Percentiles rank a stretch among this genome's conserved stretches.
Conservation (phyloP, 228 moss, liverwort and hornwort species). For the Sphagnum fallax region DNA sequence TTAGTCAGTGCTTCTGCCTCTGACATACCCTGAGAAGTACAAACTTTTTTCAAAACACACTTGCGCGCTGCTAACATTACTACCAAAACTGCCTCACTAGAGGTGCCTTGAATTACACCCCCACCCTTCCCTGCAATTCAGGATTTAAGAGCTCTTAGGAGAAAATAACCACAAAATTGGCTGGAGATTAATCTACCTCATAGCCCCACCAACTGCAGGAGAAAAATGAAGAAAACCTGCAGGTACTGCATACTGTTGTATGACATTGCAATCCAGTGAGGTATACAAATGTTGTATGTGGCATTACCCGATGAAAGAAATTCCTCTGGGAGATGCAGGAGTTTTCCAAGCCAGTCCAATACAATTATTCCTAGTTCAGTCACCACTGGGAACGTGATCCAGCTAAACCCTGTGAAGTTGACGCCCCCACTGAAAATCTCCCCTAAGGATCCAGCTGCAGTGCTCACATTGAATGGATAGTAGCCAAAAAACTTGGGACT, state of each 20-base stretch:
- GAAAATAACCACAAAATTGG: no score
- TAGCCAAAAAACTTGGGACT: slow-evolving; percentile 77
- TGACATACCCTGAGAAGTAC: slow-evolving; percentile 26
- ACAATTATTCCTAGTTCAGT: slow-evolving; percentile 80
- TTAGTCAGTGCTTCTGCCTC: slow-evolving; percentile 43
- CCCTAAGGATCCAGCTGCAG: slow-evolving; percentile 47
- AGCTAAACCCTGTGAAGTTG: slow-evolving; percentile 66
- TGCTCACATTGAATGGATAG: slow-evolving; percentile 61
- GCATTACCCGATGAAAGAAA: slow-evolving; percentile 53
- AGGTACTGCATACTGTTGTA: no score
- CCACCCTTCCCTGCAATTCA: slow-evolving; percentile 50
- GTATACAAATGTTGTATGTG: no score
- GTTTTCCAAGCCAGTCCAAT: slow-evolving; percentile 82
- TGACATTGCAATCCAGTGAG: no score
- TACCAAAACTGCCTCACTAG: slow-evolving; percentile 73
- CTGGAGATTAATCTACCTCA: no score
- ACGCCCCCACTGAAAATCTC: slow-evolving; percentile 79
- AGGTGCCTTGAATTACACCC: slow-evolving; percentile 83
- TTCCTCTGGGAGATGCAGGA: slow-evolving; percentile 57
- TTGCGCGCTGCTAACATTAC: slow-evolving; percentile 67
- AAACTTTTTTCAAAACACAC: slow-evolving; percentile 31
- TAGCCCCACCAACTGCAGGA: no score
- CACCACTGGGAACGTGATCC: slow-evolving; percentile 79
- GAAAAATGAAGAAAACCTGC: no score
- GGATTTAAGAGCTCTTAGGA: no score